A percentile compares a stretch with the other conserved stretches of the same genome.
Evolutionary conservation across 1,139 yeast genomes (phyloP).

Genomic region (Sugiyamaella xylanicola): DNA sequence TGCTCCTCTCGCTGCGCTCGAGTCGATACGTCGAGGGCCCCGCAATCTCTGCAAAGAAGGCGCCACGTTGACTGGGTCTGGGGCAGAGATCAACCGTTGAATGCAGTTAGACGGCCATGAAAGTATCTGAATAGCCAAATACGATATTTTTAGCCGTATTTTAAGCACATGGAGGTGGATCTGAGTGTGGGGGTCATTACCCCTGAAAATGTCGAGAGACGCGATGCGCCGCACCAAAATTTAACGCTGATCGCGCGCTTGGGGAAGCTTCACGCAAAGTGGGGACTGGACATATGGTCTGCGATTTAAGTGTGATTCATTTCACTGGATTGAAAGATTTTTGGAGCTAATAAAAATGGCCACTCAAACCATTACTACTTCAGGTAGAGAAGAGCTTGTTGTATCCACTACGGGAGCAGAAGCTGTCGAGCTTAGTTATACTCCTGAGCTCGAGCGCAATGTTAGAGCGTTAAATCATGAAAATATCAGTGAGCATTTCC

Average conservation of each 20-base stretch:
- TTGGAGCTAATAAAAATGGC: too few species aligned
- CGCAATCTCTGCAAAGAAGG: too few species aligned
- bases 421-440: background rate
- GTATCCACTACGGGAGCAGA: background rate
- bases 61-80: background rate
- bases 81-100: background rate
- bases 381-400: background rate
- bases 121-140: too few species aligned
- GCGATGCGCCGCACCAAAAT: background rate
- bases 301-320: too few species aligned
- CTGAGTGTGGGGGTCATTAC: too few species aligned
- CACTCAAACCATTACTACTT: background rate
- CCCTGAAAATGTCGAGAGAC: background rate
- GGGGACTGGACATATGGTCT: too few species aligned
- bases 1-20: too few species aligned
- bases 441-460: background rate
- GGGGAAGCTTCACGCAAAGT: too few species aligned
- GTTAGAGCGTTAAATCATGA: background rate
- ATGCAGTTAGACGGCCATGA: background rate
- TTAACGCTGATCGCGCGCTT: background rate
- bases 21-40: too few species aligned
- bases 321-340: too few species aligned
- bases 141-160: too few species aligned
- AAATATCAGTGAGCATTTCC: slow-evolving; percentile 12
- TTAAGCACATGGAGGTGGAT: too few species aligned